phyloP scores from a whole-genome alignment of 495 filamentous ascomycete species.

The Paragyromitra xinjiangensis region DNA sequence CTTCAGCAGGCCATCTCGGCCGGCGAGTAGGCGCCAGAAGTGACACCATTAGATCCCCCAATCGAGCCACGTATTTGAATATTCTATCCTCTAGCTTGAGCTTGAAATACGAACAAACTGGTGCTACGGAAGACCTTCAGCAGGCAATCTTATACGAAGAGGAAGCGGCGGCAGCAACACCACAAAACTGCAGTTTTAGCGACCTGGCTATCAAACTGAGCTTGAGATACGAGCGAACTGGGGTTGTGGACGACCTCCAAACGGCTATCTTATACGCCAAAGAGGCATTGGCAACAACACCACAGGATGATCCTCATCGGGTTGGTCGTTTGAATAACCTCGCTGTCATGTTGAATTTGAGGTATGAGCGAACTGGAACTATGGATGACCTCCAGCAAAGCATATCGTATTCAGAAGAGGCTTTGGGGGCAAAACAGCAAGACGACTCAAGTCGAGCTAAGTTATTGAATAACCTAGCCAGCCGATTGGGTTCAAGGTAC shows the following conservation, averaged over 20 bases:
- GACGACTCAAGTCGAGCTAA: neutral
- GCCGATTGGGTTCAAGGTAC: neutral
- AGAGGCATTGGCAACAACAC: neutral
- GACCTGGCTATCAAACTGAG: neutral
- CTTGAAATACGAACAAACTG: neutral
- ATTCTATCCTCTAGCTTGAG: neutral
- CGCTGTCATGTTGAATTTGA: neutral
- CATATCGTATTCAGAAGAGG: too few relatives aligned
- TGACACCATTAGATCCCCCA: neutral
- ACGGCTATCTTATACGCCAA: neutral
- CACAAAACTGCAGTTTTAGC: too few relatives aligned
- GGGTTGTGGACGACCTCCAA: neutral
- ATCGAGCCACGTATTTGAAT: neutral
- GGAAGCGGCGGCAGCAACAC: neutral
- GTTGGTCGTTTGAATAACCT: neutral
- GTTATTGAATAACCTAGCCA: neutral
- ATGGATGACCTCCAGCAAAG: too few relatives aligned
- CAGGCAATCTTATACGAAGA: constrained; percentile 11
- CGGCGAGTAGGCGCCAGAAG: neutral
- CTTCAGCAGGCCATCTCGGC: neutral
- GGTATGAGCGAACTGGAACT: neutral
- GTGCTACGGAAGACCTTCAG: neutral
- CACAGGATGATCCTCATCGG: neutral
- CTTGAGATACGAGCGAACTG: neutral
- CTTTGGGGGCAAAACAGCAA: too few relatives aligned